phyloP scores from a whole-genome alignment of 371 early-diverging fungal genomes.

The Lichtheimia hyalospora region DNA sequence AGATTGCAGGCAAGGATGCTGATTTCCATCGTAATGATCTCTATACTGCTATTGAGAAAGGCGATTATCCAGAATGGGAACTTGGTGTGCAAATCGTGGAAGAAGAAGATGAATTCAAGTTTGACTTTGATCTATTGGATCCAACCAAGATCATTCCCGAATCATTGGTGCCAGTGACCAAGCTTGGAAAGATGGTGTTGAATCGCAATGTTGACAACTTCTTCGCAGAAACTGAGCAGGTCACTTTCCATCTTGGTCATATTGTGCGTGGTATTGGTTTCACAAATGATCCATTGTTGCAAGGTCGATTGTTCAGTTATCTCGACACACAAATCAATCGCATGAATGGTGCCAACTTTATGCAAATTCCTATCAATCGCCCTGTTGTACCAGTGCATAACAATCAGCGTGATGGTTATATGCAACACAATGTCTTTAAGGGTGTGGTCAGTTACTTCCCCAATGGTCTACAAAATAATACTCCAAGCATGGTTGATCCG shows the following conservation, averaged over 20 bases:
- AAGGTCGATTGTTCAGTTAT: slow-evolving; percentile 54
- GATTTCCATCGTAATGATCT: slow-evolving; percentile 54
- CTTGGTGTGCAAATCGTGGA: slow-evolving; percentile 48
- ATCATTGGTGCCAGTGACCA: slow-evolving; percentile 39
- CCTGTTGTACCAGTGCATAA: slow-evolving; percentile 46
- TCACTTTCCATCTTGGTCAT: slow-evolving; percentile 40
- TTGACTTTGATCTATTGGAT: slow-evolving; percentile 54
- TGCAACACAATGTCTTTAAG: slow-evolving; percentile 22
- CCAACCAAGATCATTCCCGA: slow-evolving; percentile 58
- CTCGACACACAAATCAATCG: slow-evolving; percentile 55
- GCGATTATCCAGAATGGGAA: slow-evolving; percentile 54
- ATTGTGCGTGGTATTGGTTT: slow-evolving; percentile 53
- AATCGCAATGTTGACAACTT: slow-evolving; percentile 56
- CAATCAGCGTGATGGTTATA: slow-evolving; percentile 56
- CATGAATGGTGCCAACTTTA: slow-evolving; percentile 45
- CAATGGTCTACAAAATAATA: slow-evolving; percentile 29
- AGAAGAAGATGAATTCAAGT: slow-evolving; percentile 39
- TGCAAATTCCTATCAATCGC: slow-evolving; percentile 56
- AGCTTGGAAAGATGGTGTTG: slow-evolving; percentile 49
- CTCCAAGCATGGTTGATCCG: slow-evolving; percentile 20
- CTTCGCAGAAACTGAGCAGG: slow-evolving; percentile 59
- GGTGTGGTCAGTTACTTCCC: slow-evolving; percentile 36
- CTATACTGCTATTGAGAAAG: slow-evolving; percentile 41
- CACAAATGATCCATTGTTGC: slow-evolving; percentile 54
- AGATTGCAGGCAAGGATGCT: slow-evolving; percentile 47